Base-by-base conservation (phyloP, 176 grass and related monocot genomes). In the Zoysia pacifica region DNA sequence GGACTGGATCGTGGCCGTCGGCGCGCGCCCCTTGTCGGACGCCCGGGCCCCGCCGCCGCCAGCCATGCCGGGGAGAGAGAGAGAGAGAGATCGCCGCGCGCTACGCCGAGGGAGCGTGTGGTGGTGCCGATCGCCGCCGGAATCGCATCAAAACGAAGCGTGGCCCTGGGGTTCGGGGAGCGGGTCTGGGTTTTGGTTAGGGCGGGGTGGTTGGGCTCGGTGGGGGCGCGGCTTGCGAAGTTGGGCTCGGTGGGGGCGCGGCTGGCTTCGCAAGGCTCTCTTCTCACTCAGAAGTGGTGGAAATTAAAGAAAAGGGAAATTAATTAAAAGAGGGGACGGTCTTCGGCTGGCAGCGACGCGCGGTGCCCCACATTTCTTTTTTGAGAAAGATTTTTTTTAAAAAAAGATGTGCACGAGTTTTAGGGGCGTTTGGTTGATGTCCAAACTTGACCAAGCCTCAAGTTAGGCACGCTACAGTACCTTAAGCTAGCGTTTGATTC, bases 141-240 rank as follows among this genome's bases (percentile, higher is more conserved):
- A 85, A 85, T 89, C 87, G 87, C 87, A 89, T 89, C 82, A 89
- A 89, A 85, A 89, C 82, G 82, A 72, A 15, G 82, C 77, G 82
- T 70, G 49, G n/a, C 56, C 58, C 75, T 52, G 37, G 80, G 69
- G 62, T 65, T 74, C 62, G 59, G 80, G 68, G 67, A 12, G 46
- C 69, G 82, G 72, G 87, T 81, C 74, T 89, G 77, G 87, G 82
- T 71, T 83, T 81, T 62, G 87, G 66, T 75, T 52, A 35, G 59
- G 59, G 59, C 20, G 77, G 71, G 50, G 82, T 71, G 47, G 75
- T 74, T 56, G 42, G 81, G 55, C 54, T 75, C 11, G 46, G 75
- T 76, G 85, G 37, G 51, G 28, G 79, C 79, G 43, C 4, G 43
- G 43, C n/a, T n/a, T n/a, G n/a, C n/a, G n/a, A n/a, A n/a, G 75